Conservation (phyloP, 164 flowering plant species). For the Berberis thunbergii region DNA sequence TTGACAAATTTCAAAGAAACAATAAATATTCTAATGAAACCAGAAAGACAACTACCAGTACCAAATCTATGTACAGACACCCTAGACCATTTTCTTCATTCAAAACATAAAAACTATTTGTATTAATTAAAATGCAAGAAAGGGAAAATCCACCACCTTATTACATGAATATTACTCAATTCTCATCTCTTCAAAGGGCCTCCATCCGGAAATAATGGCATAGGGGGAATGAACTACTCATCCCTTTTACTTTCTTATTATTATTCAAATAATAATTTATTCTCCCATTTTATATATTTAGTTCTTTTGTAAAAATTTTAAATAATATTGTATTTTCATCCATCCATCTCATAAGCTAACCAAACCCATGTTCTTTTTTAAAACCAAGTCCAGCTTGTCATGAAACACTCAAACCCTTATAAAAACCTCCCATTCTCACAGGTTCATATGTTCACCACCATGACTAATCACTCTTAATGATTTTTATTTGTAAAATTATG, state of each 20-base stretch:
- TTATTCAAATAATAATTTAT: background rate
- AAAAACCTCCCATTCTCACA: too few species aligned
- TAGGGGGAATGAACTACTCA: constrained; percentile 8
- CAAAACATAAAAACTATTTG: background rate
- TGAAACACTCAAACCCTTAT: too few species aligned
- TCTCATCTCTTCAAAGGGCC: constrained; percentile 4
- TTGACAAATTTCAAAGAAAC: too few species aligned
- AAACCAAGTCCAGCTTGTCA: too few species aligned
- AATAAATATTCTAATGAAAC: background rate
- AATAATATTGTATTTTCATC: background rate
- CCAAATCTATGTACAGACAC: constrained; percentile 23
- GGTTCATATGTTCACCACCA: too few species aligned
- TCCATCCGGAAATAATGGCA: constrained; percentile 7
- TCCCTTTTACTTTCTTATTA: background rate
- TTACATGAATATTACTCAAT: constrained; percentile 12
- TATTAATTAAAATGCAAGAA: constrained; percentile 9
- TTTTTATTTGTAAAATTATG: too few species aligned
- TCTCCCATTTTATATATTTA: background rate
- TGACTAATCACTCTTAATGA: too few species aligned
- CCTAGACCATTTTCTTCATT: constrained; percentile 21
- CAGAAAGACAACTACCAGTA: constrained; percentile 1
- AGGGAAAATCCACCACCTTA: constrained; percentile 1
- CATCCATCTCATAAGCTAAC: too few species aligned
- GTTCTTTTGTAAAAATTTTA: too few species aligned
- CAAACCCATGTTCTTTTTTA: too few species aligned